A percentile compares a stretch with the other conserved stretches of the same genome.
These are phyloP conservation scores for Casuarina cunninghamiana DNA, from an alignment of 306 rosid species.

Conservation along the genomic window DNA sequence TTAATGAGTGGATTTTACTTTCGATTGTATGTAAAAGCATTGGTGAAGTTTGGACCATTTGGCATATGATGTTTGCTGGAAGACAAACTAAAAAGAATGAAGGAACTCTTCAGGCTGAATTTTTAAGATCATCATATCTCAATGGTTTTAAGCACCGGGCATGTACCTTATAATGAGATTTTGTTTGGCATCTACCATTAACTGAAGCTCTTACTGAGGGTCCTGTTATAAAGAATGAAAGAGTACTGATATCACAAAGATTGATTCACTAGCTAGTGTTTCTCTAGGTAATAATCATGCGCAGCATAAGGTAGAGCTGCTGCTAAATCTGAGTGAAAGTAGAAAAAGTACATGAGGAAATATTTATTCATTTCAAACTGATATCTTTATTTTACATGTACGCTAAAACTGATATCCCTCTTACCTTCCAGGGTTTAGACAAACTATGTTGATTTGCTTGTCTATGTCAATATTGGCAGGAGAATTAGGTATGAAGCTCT, in stretches of 20 bases:
- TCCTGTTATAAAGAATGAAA: slow-evolving; percentile 62
- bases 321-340: slow-evolving; percentile 94
- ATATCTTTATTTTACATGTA: too few species aligned
- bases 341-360: slow-evolving; percentile 52
- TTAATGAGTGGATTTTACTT: background rate
- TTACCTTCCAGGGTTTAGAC: too few species aligned
- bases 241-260: slow-evolving; percentile 81
- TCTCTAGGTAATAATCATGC: slow-evolving; percentile 92
- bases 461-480: slow-evolving; percentile 40
- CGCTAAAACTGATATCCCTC: too few species aligned
- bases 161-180: background rate
- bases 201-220: background rate
- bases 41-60: background rate
- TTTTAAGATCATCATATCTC: background rate
- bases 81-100: background rate
- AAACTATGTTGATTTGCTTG: slow-evolving; percentile 3
- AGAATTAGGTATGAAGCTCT: slow-evolving; percentile 80
- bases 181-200: background rate
- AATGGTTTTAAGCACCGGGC: background rate
- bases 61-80: background rate
- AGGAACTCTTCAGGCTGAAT: background rate
- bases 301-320: slow-evolving; percentile 93
- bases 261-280: slow-evolving; percentile 82
- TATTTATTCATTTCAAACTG: too few species aligned
- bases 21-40: background rate